Conservation (phyloP, 805 yeast species). For the Ogataea pignaliae region DNA sequence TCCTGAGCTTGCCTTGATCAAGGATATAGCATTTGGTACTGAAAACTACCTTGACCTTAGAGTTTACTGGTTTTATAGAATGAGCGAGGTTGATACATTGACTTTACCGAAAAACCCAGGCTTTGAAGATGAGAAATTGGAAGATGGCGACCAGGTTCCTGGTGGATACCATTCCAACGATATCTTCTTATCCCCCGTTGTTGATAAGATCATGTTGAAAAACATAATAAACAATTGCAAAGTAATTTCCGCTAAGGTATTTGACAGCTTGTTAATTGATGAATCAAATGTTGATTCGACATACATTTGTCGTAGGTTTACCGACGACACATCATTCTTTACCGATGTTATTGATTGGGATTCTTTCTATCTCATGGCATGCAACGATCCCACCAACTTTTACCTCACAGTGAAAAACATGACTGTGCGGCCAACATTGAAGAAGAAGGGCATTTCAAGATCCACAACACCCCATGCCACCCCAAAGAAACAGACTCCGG, state of each 20-base stretch:
- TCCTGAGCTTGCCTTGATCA: conserved; percentile 43
- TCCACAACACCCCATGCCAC: conserved; percentile 1
- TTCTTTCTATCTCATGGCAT: conserved; percentile 24
- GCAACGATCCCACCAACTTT: conserved; percentile 28
- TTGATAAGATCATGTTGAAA: conserved; percentile 37
- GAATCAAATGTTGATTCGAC: conserved; percentile 30
- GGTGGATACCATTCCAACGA: conserved; percentile 36
- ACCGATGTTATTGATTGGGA: conserved; percentile 38
- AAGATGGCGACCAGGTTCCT: conserved; percentile 15
- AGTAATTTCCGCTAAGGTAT: conserved; percentile 37
- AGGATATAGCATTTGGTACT: conserved; percentile 48
- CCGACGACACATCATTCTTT: conserved; percentile 33
- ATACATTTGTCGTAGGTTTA: conserved; percentile 40
- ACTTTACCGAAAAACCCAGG: conserved; percentile 18
- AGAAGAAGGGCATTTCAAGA: conserved; percentile 5
- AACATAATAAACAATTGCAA: conserved; percentile 42
- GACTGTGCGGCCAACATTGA: conserved; percentile 26
- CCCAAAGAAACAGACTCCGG: conserved; percentile 13
- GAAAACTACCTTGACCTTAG: conserved; percentile 43
- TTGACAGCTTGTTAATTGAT: conserved; percentile 31
- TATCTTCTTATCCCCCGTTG: conserved; percentile 49
- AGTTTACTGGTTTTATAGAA: conserved; percentile 44
- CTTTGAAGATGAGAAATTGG: conserved; percentile 16
- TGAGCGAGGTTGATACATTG: conserved; percentile 34
- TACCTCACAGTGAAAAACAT: conserved; percentile 26